Conservation (phyloP, 352 stramenopile genomes). For the Phytophthora cryptogea region DNA sequence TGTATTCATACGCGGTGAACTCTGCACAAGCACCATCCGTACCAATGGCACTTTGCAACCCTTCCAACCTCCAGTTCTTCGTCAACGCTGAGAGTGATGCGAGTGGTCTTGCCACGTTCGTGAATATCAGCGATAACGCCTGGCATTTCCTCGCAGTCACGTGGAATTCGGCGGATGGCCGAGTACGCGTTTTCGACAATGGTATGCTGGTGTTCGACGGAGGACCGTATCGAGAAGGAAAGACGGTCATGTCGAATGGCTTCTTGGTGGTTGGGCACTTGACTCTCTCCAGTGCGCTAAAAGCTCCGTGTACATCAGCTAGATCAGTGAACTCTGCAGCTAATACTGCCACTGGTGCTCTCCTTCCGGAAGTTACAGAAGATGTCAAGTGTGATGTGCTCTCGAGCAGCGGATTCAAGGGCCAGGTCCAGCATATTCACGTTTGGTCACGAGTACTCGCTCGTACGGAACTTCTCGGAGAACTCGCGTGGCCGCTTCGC, state of each 20-base stretch:
- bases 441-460: constrained; percentile 57
- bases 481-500: constrained; percentile 59
- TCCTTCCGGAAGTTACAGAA: constrained; percentile 4
- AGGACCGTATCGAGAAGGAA: constrained; percentile 53
- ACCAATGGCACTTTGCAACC: constrained; percentile 60
- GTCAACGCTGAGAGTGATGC: constrained; percentile 42
- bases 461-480: constrained; percentile 51
- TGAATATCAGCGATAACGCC: constrained; percentile 64
- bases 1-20: constrained; percentile 50
- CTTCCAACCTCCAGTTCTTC: constrained; percentile 57
- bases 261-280: constrained; percentile 57
- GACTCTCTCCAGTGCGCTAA: constrained; percentile 20
- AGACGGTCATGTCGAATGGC: constrained; percentile 32
- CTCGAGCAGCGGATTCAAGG: constrained; percentile 34
- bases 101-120: constrained; percentile 50
- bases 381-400: constrained; percentile 38
- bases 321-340: constrained; percentile 1
- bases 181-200: constrained; percentile 64
- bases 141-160: constrained; percentile 73
- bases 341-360: background rate
- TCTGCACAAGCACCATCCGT: constrained; percentile 21
- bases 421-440: constrained; percentile 63
- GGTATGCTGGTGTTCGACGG: constrained; percentile 72
- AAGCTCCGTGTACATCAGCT: constrained; percentile 12
- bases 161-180: constrained; percentile 63